Percentiles rank a stretch among this genome's conserved stretches.
Evolutionary conservation across 306 rosid species (phyloP).

Genomic region (Oxytropis ochrocephala): DNA sequence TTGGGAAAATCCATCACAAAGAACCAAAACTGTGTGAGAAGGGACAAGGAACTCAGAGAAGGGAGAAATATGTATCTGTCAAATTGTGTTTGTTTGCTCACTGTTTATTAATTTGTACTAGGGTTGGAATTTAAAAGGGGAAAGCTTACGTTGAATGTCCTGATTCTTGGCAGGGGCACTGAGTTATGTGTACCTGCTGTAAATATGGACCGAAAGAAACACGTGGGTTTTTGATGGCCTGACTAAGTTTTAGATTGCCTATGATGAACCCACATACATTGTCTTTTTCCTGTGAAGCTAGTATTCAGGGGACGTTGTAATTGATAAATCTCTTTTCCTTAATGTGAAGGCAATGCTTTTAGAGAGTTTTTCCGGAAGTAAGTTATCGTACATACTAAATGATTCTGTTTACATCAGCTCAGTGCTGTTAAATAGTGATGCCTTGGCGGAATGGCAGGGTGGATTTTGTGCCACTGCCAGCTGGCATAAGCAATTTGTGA

Average conservation of each 20-base stretch:
- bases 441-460: no score
- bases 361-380: background rate
- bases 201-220: conserved; percentile 56
- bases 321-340: background rate
- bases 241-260: conserved; percentile 28
- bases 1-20: background rate
- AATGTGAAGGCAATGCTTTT: background rate
- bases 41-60: background rate
- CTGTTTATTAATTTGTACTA: background rate
- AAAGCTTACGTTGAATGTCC: conserved; percentile 35
- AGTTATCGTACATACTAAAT: background rate
- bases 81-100: background rate
- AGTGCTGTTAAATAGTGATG: no score
- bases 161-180: conserved; percentile 61
- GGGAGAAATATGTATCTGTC: background rate
- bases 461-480: no score
- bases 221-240: conserved; percentile 50
- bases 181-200: conserved; percentile 54
- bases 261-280: conserved; percentile 43
- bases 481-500: no score
- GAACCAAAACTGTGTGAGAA: background rate
- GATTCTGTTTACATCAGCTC: background rate
- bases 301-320: background rate
- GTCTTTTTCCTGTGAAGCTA: background rate
- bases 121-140: background rate